Percentiles rank a stretch among this genome's conserved stretches.
phyloP scores from a whole-genome alignment of 2,329 filamentous ascomycete species.

The Magnaporthales sp. region DNA sequence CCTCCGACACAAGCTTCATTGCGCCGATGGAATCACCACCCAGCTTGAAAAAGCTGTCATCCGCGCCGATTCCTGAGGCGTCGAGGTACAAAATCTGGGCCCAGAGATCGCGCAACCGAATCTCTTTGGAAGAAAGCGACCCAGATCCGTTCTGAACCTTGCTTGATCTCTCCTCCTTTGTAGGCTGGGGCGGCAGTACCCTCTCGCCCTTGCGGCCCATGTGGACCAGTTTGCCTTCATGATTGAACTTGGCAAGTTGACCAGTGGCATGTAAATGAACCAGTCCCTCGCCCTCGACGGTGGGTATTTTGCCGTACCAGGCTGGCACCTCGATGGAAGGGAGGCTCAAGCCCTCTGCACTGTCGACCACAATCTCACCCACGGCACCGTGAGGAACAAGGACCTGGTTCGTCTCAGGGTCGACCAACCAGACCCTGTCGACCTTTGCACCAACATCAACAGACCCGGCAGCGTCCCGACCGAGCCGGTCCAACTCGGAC shows the following conservation, averaged over 20 bases:
- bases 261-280: conserved; percentile 27
- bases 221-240: conserved; percentile 13
- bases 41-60: conserved; percentile 38
- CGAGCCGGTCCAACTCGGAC: not conserved
- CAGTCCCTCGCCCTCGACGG: not conserved
- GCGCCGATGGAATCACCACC: conserved; percentile 40
- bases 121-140: conserved; percentile 11
- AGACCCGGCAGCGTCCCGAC: not conserved
- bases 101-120: conserved; percentile 23
- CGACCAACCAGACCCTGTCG: conserved; percentile 27
- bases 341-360: not conserved
- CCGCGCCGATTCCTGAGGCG: conserved; percentile 23
- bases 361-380: conserved; percentile 34
- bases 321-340: not conserved
- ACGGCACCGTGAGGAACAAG: conserved; percentile 30
- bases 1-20: conserved; percentile 37
- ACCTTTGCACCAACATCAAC: conserved; percentile 23
- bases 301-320: not conserved
- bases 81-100: conserved; percentile 23
- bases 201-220: conserved; percentile 6
- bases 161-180: not conserved
- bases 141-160: conserved; percentile 6
- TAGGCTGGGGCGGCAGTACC: not conserved
- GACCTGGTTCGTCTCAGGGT: conserved; percentile 23
- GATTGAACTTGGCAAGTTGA: conserved; percentile 28